Conservation (phyloP, 306 rosid species). For the Lablab purpureus region DNA sequence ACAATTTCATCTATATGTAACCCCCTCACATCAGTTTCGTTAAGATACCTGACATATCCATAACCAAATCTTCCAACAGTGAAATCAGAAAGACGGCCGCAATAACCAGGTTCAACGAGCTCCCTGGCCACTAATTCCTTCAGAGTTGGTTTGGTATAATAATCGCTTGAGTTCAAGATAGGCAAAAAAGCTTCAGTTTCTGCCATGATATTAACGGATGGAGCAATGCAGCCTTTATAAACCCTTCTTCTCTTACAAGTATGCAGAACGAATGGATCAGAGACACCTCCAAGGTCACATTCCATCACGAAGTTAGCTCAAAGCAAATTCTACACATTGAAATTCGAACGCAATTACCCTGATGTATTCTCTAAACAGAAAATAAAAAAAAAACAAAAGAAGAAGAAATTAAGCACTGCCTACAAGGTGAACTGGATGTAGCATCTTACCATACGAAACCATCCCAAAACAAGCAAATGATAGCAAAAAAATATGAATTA, state of each 20-base stretch:
- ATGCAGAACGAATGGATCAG: slow-evolving; percentile 44
- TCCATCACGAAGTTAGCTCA: slow-evolving; percentile 49
- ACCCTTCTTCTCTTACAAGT: slow-evolving; percentile 66
- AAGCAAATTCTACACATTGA: slow-evolving; percentile 30
- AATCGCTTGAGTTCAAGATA: slow-evolving; percentile 55
- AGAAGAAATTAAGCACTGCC: slow-evolving; percentile 7
- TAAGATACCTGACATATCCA: slow-evolving; percentile 75
- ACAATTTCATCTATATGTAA: slow-evolving; percentile 70
- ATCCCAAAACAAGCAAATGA: background rate
- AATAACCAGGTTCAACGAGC: slow-evolving; percentile 73
- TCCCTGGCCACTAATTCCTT: slow-evolving; percentile 62
- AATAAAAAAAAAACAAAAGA: background rate
- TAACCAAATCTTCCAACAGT: slow-evolving; percentile 80
- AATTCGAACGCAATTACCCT: slow-evolving; percentile 32
- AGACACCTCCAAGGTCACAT: slow-evolving; percentile 46
- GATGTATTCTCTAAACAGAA: slow-evolving; percentile 18
- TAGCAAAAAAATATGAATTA: background rate
- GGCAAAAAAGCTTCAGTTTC: slow-evolving; percentile 60
- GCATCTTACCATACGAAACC: background rate
- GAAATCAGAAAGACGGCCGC: slow-evolving; percentile 69
- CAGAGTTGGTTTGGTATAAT: slow-evolving; percentile 69
- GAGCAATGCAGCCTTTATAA: slow-evolving; percentile 29
- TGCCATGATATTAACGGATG: slow-evolving; percentile 45
- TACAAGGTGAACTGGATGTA: background rate
- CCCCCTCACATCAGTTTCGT: slow-evolving; percentile 74